Evolutionary conservation across 192 early-diverging fungal genomes (phyloP), one percentile per base, ranked within the genome.

Genomic region (Entomortierella beljakovae): DNA sequence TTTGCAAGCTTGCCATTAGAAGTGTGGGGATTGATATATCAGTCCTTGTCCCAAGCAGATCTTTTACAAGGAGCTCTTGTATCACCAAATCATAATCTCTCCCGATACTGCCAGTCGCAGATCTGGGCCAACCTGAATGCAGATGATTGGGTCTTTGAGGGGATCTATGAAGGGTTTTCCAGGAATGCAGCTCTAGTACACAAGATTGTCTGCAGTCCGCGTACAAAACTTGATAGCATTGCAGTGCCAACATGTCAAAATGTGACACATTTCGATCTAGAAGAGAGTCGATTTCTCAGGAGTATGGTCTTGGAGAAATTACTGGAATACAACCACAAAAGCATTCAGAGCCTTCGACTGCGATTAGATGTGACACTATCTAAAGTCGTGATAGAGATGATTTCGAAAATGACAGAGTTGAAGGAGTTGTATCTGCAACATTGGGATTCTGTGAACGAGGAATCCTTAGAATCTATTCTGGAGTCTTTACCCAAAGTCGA

Each of bases 351-450:
- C n/a, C 34, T 74, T 1, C 37, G 50, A 22, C 10, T 74, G 2
- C 54, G 63, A 25, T 29, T 74, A 40, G 71, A 74, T 48, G 40
- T 62, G 25, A 48, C 37, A 11, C 51, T 61, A 6, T 74, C 66
- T n/a, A 56, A 63, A n/a, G 60, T 65, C 50, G 48, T 61, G 25
- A 26, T 25, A 0, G 42, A 53, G 4, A 60, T 66, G 11, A 0
- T 74, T 20, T n/a, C 25, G 28, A 59, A 23, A 15, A 74, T 74
- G 71, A 54, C 7, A n/a, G 50, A 60, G 16, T n/a, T 74, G 15
- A 64, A 52, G 33, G 71, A 74, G 28, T 31, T 74, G 35, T 74
- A 60, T 33, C 25, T 74, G n/a, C 71, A 74, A 32, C 71, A 66
- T 57, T 74, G 71, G 71, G 71, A 65, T 18, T 62, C 63, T 1